Percentiles rank a stretch among this genome's conserved stretches.
Conservation (phyloP, 2,329 filamentous ascomycete species). For the Fusarium sp. region DNA sequence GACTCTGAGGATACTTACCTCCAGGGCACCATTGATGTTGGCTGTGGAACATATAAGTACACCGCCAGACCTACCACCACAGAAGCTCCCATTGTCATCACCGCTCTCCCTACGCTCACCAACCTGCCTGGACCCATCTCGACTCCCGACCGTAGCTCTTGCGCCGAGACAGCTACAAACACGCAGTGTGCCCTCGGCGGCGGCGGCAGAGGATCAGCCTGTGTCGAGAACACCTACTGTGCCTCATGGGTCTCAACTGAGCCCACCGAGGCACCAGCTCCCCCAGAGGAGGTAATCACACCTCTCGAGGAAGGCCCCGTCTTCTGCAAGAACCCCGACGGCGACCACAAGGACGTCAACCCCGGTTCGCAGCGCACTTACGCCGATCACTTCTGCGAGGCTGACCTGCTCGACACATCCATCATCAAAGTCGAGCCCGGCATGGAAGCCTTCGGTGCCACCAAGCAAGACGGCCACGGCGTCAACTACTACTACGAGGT, state of each 20-base stretch:
- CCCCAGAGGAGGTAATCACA: neutral
- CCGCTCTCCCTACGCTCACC: neutral
- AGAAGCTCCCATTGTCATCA: neutral
- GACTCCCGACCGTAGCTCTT: neutral
- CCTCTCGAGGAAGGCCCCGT: neutral
- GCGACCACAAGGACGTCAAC: neutral
- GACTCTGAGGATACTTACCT: constrained; percentile 9
- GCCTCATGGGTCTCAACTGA: neutral
- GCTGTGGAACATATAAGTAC: constrained; percentile 8
- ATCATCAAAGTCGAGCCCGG: neutral
- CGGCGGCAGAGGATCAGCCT: neutral
- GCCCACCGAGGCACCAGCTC: neutral
- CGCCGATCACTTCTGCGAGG: constrained; percentile 1
- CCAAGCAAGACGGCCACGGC: neutral
- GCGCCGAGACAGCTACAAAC: constrained; percentile 1
- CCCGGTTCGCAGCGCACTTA: neutral
- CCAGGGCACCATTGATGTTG: constrained; percentile 5
- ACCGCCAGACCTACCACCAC: constrained; percentile 5
- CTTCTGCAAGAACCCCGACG: neutral
- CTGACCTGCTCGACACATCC: neutral
- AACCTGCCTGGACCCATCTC: neutral
- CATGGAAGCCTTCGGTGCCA: neutral
- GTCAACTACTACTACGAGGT: neutral
- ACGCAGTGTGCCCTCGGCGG: neutral
- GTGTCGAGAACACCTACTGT: constrained; percentile 13